Percentiles rank a stretch among this genome's conserved stretches.
Conservation (phyloP, 2,329 filamentous ascomycete genomes). For the Microdochium bolleyi region DNA sequence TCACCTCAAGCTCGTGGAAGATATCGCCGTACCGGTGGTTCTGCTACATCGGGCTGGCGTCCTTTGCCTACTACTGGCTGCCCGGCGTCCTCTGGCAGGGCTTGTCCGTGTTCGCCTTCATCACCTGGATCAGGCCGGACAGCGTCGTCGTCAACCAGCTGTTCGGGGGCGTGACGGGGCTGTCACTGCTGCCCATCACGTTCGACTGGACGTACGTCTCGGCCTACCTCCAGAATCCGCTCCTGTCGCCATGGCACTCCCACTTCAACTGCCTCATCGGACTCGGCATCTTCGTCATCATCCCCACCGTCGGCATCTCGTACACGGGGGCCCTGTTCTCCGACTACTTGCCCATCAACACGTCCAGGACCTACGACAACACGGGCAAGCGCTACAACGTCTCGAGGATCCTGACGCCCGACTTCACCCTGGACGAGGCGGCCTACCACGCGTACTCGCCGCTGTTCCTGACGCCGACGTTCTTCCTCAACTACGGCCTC, state of each 20-base stretch:
- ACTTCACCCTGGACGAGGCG: slow-evolving; percentile 39
- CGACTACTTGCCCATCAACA: slow-evolving; percentile 47
- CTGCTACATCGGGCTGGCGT: slow-evolving; percentile 27
- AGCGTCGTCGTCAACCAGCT: slow-evolving; percentile 38
- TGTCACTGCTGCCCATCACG: slow-evolving; percentile 33
- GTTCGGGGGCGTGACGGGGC: slow-evolving; percentile 36
- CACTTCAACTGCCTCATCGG: slow-evolving; percentile 34
- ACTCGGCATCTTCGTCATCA: slow-evolving; percentile 28
- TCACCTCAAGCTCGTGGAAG: slow-evolving; percentile 32
- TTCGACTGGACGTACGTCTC: slow-evolving; percentile 32
- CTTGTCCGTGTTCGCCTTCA: slow-evolving; percentile 37
- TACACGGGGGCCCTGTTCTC: slow-evolving; percentile 36
- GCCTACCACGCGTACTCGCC: slow-evolving; percentile 48
- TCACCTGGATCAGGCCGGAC: slow-evolving; percentile 38
- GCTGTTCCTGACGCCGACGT: slow-evolving; percentile 40
- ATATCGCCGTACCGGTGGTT: slow-evolving; percentile 39
- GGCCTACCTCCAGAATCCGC: slow-evolving; percentile 23
- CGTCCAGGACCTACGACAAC: slow-evolving; percentile 48
- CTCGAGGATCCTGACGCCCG: slow-evolving; percentile 37
- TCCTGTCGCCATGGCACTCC: slow-evolving; percentile 24
- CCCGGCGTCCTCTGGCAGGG: slow-evolving; percentile 40
- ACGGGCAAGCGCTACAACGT: slow-evolving; percentile 43
- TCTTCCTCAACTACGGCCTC: slow-evolving; percentile 37
- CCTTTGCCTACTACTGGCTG: slow-evolving; percentile 46
- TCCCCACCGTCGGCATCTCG: slow-evolving; percentile 37